Base-by-base conservation (phyloP, 192 early-diverging fungal species). In the Endogone sp. region DNA sequence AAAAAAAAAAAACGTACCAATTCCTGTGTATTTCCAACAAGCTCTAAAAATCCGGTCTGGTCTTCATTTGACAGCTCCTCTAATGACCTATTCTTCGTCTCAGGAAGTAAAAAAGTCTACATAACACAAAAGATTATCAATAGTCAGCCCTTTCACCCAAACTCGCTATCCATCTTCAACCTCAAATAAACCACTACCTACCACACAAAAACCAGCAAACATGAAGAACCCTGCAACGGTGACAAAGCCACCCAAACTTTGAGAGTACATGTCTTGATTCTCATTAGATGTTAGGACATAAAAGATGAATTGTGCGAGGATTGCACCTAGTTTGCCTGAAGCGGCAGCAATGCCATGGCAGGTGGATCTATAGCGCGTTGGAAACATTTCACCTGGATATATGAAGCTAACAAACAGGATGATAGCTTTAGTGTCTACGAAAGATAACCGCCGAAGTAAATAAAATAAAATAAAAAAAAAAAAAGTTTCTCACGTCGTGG, bases 291-390 rank as follows among this genome's bases (percentile, higher is more conserved):
- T 90, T 56, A 93, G 79, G 60, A 82, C 79, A 55, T 84, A 74
- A 63, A 93, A 92, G 8, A 85, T 88, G 61, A 88, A 78, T 73
- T 90, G 88, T 2, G 92, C 87, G 44, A 91, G 69, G 60, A 93
- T 86, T 59, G 92, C 90, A 37, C 93, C 93, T 9, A 91, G 28
- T 71, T 94, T 94, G 44, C 93, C 93, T 3, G 84, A 77, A 13
- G 91, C 93, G 10, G 93, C 93, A 16, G 88, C 85, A 63, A 94
- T 92, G 69, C 93, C 93, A 66, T 93, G 92, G 22, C 84, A 81
- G 4, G 93, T 93, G 0, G 92, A 89, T 29, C 92, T 77, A 78
- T 91, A 92, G 8, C 91, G 82, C 4, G 93, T 94, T 3, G 93
- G 93, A 81, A 91, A 94, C 13, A 85, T 84, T 71, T 94, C 93